Conservation (phyloP, 352 stramenopile genomes). For the Phytophthora chlamydospora region DNA sequence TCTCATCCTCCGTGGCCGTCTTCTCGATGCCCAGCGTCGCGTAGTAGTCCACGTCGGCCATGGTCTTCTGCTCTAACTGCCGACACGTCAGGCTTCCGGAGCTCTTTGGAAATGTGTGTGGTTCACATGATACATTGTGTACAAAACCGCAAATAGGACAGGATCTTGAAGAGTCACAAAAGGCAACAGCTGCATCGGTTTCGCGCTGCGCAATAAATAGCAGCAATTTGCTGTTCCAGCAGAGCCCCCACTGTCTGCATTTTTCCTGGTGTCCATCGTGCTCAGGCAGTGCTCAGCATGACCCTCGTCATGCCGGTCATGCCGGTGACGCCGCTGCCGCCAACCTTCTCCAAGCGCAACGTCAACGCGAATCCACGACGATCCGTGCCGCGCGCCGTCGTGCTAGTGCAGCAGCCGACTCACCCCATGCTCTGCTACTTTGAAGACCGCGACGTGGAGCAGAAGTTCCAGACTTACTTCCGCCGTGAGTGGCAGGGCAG, state of each 20-base stretch:
- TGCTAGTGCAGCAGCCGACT: conserved; percentile 50
- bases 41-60: conserved; percentile 76
- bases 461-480: conserved; percentile 69
- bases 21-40: conserved; percentile 70
- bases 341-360: conserved; percentile 35
- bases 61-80: conserved; percentile 17
- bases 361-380: conserved; percentile 35
- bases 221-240: no score
- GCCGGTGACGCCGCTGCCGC: conserved; percentile 14
- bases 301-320: conserved; percentile 26
- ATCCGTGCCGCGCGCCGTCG: conserved; percentile 32
- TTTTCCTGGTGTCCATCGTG: background rate
- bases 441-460: conserved; percentile 57
- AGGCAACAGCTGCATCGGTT: no score
- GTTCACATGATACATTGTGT: no score
- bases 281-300: conserved; percentile 14
- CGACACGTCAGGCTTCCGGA: conserved; percentile 14
- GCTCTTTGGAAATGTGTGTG: no score
- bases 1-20: conserved; percentile 78
- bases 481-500: conserved; percentile 46
- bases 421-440: conserved; percentile 57
- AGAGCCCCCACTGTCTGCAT: background rate
- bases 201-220: no score
- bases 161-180: no score
- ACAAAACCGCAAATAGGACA: no score